These are phyloP conservation scores for Amyloporia xantha DNA, from an alignment of 768 basidiomycete genomes.

Conservation along the genomic window DNA sequence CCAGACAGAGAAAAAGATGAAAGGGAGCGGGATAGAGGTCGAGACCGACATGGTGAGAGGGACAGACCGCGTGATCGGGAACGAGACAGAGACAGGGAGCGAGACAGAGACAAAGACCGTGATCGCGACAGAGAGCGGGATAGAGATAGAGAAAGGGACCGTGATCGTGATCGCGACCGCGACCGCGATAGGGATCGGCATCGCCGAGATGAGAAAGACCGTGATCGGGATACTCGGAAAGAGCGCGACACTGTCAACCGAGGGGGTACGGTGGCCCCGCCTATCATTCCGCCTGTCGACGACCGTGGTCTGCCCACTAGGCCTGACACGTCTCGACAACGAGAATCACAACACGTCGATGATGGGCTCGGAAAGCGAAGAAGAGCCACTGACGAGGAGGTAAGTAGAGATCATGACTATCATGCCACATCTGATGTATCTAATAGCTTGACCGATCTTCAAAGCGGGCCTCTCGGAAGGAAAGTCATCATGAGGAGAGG, in stretches of 20 bases:
- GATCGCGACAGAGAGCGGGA: constrained; percentile 23
- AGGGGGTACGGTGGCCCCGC: constrained; percentile 28
- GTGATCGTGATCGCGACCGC: constrained; percentile 21
- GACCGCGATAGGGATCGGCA: constrained; percentile 27
- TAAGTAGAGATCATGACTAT: constrained; percentile 29
- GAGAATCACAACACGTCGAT: constrained; percentile 42
- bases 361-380: constrained; percentile 71
- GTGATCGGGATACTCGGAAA: constrained; percentile 57
- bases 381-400: constrained; percentile 66
- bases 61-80: constrained; percentile 18
- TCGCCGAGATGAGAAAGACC: constrained; percentile 40
- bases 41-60: constrained; percentile 18
- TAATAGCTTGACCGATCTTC: constrained; percentile 61
- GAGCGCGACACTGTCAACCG: constrained; percentile 42
- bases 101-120: constrained; percentile 19
- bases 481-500: constrained; percentile 70
- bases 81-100: constrained; percentile 22
- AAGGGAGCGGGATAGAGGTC: constrained; percentile 16
- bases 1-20: constrained; percentile 23
- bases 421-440: constrained; percentile 3
- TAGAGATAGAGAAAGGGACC: constrained; percentile 21
- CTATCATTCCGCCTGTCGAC: constrained; percentile 32
- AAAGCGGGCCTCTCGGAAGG: constrained; percentile 80
- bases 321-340: constrained; percentile 53
- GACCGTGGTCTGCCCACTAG: constrained; percentile 52